Evolutionary conservation across 148 eudicot species (phyloP).

Genomic region (Limonium bicolor): DNA sequence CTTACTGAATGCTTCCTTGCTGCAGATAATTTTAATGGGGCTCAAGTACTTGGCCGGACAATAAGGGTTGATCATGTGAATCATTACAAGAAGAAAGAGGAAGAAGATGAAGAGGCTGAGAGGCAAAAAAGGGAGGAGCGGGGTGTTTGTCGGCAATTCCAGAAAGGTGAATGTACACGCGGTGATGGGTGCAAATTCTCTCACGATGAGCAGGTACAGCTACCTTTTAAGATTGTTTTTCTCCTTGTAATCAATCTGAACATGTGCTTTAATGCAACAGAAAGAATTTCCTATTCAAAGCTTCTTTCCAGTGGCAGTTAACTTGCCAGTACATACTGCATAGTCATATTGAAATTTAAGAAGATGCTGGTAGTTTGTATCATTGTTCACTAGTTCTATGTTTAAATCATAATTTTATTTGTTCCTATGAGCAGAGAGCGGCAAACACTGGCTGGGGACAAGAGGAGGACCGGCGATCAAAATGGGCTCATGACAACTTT

Average conservation of each 20-base stretch:
- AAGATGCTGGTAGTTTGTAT: no score
- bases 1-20: not conserved
- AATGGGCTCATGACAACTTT: slow-evolving; percentile 45
- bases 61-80: slow-evolving; percentile 84
- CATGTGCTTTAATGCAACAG: not conserved
- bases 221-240: not conserved
- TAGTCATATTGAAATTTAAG: no score
- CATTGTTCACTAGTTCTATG: no score
- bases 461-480: slow-evolving; percentile 46
- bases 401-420: not conserved
- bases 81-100: slow-evolving; percentile 85
- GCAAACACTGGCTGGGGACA: slow-evolving; percentile 92
- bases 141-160: slow-evolving; percentile 92
- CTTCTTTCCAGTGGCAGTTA: no score
- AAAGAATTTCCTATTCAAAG: not conserved
- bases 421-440: slow-evolving; percentile 53
- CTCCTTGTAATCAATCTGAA: not conserved
- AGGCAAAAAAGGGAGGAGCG: slow-evolving; percentile 78
- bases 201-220: slow-evolving; percentile 72
- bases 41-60: slow-evolving; percentile 63
- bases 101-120: slow-evolving; percentile 82
- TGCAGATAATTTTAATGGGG: slow-evolving; percentile 90
- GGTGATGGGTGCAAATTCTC: slow-evolving; percentile 89
- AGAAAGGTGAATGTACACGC: slow-evolving; percentile 71
- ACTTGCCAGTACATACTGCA: no score